Percentiles rank a stretch among this genome's conserved stretches.
These are phyloP conservation scores for Boletus subcaerulescens DNA, from an alignment of 768 basidiomycete species.

Conservation along the genomic window DNA sequence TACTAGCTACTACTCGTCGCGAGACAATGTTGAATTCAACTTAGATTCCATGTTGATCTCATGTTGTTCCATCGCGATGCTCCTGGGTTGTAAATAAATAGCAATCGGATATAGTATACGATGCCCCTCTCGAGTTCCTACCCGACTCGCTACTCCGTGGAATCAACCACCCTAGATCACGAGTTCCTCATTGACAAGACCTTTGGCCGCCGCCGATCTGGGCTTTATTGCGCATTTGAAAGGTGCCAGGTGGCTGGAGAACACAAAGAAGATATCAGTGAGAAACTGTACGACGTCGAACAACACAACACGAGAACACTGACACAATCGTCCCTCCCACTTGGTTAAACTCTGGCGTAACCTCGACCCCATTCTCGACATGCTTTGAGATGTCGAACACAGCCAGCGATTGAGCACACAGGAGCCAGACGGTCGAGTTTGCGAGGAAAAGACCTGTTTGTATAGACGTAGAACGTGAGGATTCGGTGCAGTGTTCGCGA, in stretches of 20 bases:
- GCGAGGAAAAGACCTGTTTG: conserved; percentile 26
- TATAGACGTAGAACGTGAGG: not conserved
- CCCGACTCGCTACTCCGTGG: too few species aligned
- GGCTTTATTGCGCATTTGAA: conserved; percentile 17
- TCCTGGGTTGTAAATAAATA: too few species aligned
- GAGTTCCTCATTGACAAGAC: not conserved
- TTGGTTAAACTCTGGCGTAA: conserved; percentile 42
- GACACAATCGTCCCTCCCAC: conserved; percentile 7
- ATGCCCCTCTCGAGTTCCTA: too few species aligned
- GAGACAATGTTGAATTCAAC: too few species aligned
- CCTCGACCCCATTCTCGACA: conserved; percentile 38
- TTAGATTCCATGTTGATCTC: too few species aligned
- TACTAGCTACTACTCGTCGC: too few species aligned
- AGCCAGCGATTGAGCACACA: not conserved
- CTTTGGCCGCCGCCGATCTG: not conserved
- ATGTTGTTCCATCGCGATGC: too few species aligned
- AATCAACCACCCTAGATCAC: not conserved
- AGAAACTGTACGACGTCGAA: not conserved
- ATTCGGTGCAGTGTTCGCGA: not conserved
- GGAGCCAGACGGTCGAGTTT: conserved; percentile 24
- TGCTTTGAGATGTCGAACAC: conserved; percentile 31
- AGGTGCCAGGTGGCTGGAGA: conserved; percentile 8
- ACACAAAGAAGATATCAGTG: not conserved
- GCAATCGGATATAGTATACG: too few species aligned
- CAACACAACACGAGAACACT: not conserved